phyloP scores from a whole-genome alignment of 306 rosid genomes.

The Gastrolobium bilobum region DNA sequence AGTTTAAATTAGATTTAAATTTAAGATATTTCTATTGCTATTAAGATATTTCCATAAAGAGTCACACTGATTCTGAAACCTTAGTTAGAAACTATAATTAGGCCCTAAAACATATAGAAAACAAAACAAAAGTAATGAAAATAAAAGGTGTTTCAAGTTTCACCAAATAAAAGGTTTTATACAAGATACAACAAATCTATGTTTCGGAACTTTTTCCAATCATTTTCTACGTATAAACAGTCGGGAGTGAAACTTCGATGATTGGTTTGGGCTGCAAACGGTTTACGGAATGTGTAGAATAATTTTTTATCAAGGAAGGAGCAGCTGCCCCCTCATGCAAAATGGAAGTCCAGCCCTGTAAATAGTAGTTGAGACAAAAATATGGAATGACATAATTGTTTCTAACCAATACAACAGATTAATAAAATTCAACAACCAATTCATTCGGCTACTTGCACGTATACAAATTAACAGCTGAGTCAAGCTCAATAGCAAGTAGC shows the following conservation, averaged over 20 bases:
- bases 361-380: not conserved
- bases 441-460: not conserved
- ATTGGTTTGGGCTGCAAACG: too few relatives aligned
- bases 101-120: conserved; percentile 15
- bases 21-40: not conserved
- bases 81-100: conserved; percentile 13
- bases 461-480: not conserved
- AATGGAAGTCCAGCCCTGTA: not conserved
- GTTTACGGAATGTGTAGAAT: not conserved
- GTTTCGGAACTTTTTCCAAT: not conserved
- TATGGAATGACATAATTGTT: not conserved
- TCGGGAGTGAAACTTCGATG: too few relatives aligned
- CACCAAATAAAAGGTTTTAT: conserved; percentile 15
- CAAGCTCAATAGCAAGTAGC: not conserved
- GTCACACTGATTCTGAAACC: conserved; percentile 3
- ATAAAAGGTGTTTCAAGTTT: conserved; percentile 11
- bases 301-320: not conserved
- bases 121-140: not conserved
- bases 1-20: not conserved
- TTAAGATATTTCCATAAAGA: conserved; percentile 12
- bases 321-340: not conserved
- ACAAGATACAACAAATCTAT: not conserved
- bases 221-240: too few relatives aligned
- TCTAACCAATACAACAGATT: not conserved
- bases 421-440: too few relatives aligned